phyloP scores from a whole-genome alignment of 768 basidiomycete genomes.

The Lactarius sp. region DNA sequence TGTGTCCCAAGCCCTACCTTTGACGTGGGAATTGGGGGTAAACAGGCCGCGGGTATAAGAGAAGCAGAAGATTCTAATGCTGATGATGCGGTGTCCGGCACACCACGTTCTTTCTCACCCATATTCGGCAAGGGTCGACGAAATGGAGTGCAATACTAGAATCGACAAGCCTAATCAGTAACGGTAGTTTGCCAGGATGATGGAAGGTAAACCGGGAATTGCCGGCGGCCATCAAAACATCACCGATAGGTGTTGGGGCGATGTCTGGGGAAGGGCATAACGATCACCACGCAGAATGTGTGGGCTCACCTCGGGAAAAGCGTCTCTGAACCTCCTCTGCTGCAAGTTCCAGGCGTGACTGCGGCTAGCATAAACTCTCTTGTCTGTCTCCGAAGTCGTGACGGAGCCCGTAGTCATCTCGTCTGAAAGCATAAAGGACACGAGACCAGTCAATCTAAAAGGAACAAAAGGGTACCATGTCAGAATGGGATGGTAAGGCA shows the following conservation, averaged over 20 bases:
- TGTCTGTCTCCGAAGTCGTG: constrained; percentile 73
- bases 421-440: constrained; percentile 93
- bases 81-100: constrained; percentile 32
- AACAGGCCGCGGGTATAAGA: constrained; percentile 15
- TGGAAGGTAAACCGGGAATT: background rate
- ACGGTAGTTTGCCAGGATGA: background rate
- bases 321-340: constrained; percentile 78
- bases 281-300: background rate
- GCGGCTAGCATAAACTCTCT: constrained; percentile 64
- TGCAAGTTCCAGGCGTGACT: constrained; percentile 85
- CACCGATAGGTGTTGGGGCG: constrained; percentile 5
- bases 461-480: constrained; percentile 18
- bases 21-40: constrained; percentile 29
- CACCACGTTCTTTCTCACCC: constrained; percentile 73
- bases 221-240: background rate
- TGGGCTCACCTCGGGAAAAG: constrained; percentile 78
- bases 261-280: constrained; percentile 4
- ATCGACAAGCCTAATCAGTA: constrained; percentile 25
- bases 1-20: constrained; percentile 1
- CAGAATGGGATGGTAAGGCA: constrained; percentile 16
- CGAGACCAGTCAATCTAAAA: constrained; percentile 78
- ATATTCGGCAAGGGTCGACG: constrained; percentile 86
- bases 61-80: constrained; percentile 18
- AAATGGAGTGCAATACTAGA: constrained; percentile 63
- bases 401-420: constrained; percentile 97